Percentiles rank a stretch among this genome's conserved stretches.
phyloP scores from a whole-genome alignment of 345 rosid species.

The Ailanthus altissimus region DNA sequence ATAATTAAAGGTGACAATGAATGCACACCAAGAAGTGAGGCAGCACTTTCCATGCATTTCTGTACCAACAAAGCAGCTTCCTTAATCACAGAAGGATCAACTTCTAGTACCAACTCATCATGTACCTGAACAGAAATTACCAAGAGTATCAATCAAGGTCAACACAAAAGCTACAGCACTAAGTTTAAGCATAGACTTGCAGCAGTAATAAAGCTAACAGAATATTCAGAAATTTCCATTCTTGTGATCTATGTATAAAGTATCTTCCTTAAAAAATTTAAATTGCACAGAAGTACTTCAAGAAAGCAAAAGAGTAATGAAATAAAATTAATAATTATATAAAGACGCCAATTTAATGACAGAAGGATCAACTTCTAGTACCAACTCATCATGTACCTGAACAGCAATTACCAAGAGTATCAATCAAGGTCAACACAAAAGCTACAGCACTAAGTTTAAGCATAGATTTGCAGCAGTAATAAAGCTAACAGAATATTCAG shows the following conservation, averaged over 20 bases:
- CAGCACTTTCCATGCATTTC: slow-evolving; percentile 82
- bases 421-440: not conserved
- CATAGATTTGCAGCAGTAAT: slow-evolving; percentile 1
- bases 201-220: slow-evolving; percentile 12
- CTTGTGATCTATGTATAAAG: not conserved
- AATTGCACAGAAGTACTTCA: not conserved
- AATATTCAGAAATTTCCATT: slow-evolving; percentile 4
- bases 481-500: slow-evolving; percentile 10
- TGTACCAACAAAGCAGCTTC: slow-evolving; percentile 73
- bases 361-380: slow-evolving; percentile 76
- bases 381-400: slow-evolving; percentile 94
- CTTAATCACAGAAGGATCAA: slow-evolving; percentile 63
- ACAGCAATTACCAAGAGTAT: slow-evolving; percentile 10
- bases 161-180: not conserved
- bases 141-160: slow-evolving; percentile 8
- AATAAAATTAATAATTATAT: not conserved
- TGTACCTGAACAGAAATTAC: slow-evolving; percentile 57
- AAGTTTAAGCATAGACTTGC: not conserved
- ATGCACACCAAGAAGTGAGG: slow-evolving; percentile 62
- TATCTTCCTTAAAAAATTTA: not conserved
- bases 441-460: not conserved
- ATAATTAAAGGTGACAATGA: not conserved
- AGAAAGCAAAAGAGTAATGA: not conserved
- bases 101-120: slow-evolving; percentile 91
- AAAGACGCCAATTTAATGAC: slow-evolving; percentile 37